Base-by-base conservation (phyloP, 768 basidiomycete genomes). In the Suillus discolor region DNA sequence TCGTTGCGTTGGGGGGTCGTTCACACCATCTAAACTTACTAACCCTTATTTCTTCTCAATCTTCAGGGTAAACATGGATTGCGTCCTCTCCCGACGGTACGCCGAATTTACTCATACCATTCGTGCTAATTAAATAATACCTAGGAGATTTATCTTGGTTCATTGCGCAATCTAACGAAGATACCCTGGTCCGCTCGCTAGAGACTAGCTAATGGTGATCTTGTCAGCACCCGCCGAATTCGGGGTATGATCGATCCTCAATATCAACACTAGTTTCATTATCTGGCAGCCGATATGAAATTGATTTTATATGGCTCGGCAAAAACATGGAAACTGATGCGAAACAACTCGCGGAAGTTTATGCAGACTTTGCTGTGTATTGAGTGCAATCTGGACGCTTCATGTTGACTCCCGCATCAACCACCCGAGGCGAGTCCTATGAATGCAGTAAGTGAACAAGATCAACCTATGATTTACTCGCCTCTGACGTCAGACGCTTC, bases 401-500 rank as follows among this genome's bases (percentile, higher is more conserved):
- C 28, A 28, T 28, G 9, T 31, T 31, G 28, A 31, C 53, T 28
- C 7, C 20, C 53, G 28, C 8, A 7, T 16, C 7, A 11, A 31
- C 9, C 23, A 5, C 18, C 16, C 9, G 51, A 53, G 16, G 18
- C 7, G 8, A 31, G 1, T 8, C 11, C 15, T 39, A 18, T 18
- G 38, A 25, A 39, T 25, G 57, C 23, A 13, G 15, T 18, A 25
- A 34, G 57, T 59, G 39, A 41, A 59, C 16, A 41, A 41, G 39
- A 25, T 18, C 23, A 11, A 31, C 31, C 6, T 31, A 31, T 31
- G 5, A 59, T 25, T 36, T 57, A 23, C 16, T 16, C 0, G 11
- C 16, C 38, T 41, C 59, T 60, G 59, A 60, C 59, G 59, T 60
- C 59, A 60, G 59, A 28, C 6, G 5, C 25, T 42, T 60, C 25